These are phyloP conservation scores for Hydnomerulius pinastri DNA, from an alignment of 768 basidiomycete genomes.

Conservation along the genomic window DNA sequence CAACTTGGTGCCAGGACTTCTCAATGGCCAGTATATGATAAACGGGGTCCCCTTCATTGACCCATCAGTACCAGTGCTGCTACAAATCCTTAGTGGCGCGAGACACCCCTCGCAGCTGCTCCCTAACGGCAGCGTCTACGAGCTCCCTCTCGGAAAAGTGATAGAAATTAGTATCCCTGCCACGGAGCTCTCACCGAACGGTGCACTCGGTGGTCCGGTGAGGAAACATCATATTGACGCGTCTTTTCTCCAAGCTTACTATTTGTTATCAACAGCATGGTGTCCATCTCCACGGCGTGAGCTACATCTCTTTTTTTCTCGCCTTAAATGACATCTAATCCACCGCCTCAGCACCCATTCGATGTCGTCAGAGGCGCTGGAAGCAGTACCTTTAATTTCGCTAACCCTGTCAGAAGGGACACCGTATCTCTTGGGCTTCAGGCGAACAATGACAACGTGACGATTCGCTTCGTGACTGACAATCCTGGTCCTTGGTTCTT, in stretches of 20 bases:
- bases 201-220: slow-evolving; percentile 16
- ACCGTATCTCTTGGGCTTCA: slow-evolving; percentile 35
- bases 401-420: slow-evolving; percentile 56
- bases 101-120: slow-evolving; percentile 37
- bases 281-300: slow-evolving; percentile 47
- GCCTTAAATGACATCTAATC: neutral
- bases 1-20: slow-evolving; percentile 29
- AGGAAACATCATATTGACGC: neutral
- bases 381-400: slow-evolving; percentile 40
- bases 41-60: slow-evolving; percentile 33
- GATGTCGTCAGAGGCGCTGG: slow-evolving; percentile 43
- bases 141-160: slow-evolving; percentile 41
- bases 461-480: slow-evolving; percentile 63
- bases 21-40: slow-evolving; percentile 34
- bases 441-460: slow-evolving; percentile 39
- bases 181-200: slow-evolving; percentile 5
- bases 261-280: slow-evolving; percentile 30
- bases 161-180: slow-evolving; percentile 45
- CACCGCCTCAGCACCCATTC: slow-evolving; percentile 36
- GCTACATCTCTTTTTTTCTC: slow-evolving; percentile 9
- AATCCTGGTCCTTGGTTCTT: slow-evolving; percentile 45
- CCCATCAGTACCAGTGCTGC: slow-evolving; percentile 42
- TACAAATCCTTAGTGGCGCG: slow-evolving; percentile 43
- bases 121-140: slow-evolving; percentile 43
- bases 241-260: neutral